phyloP scores from a whole-genome alignment of 495 filamentous ascomycete genomes.

The Bathelium albidoporum region DNA sequence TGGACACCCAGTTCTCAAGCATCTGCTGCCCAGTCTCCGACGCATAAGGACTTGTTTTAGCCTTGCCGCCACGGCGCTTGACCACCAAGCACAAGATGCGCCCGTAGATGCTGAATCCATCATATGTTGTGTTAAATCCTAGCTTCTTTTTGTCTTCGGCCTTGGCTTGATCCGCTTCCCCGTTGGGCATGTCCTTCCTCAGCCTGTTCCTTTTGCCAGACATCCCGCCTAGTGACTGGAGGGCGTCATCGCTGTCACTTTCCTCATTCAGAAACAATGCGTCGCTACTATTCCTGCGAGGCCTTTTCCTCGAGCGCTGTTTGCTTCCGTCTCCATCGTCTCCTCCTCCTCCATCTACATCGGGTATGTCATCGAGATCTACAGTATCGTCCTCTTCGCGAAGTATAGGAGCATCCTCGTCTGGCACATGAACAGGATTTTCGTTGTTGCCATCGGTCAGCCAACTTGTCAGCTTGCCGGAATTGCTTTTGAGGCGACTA shows the following conservation, averaged over 20 bases:
- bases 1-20: constrained; percentile 88
- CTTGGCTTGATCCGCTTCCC: constrained; percentile 21
- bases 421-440: constrained; percentile 27
- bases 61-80: constrained; percentile 51
- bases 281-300: constrained; percentile 15
- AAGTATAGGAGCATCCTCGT: constrained; percentile 34
- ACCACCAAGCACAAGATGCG: constrained; percentile 84
- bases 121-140: constrained; percentile 71
- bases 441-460: constrained; percentile 37
- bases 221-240: constrained; percentile 11
- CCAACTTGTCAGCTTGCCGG: constrained; percentile 46
- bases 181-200: constrained; percentile 1
- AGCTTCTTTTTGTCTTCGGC: constrained; percentile 87
- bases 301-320: constrained; percentile 6
- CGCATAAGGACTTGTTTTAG: constrained; percentile 18
- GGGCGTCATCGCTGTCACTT: constrained; percentile 17
- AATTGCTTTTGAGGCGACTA: constrained; percentile 43
- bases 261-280: constrained; percentile 16
- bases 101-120: constrained; percentile 90
- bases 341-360: constrained; percentile 10
- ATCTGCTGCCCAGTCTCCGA: constrained; percentile 52
- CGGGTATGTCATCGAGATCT: constrained; percentile 25
- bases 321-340: constrained; percentile 1
- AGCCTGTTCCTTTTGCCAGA: constrained; percentile 11
- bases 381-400: constrained; percentile 27